These are phyloP conservation scores for Pittosporum tobira DNA, from an alignment of 129 eudicot species.

Conservation along the genomic window DNA sequence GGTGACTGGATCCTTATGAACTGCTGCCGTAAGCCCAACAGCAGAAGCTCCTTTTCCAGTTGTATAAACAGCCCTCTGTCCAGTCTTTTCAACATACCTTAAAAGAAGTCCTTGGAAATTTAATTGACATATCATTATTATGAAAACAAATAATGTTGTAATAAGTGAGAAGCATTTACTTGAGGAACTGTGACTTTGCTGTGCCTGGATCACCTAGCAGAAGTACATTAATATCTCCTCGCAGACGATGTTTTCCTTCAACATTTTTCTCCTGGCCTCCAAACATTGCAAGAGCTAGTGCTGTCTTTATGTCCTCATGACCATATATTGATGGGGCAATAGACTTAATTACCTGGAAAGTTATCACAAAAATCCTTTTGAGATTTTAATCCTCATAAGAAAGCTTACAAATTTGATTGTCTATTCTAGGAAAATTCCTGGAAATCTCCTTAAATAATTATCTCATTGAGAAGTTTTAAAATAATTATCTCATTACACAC, in stretches of 20 bases:
- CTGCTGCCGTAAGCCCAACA: constrained; percentile 97
- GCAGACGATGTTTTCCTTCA: constrained; percentile 75
- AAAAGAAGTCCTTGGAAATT: not conserved
- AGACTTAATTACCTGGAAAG: constrained; percentile 70
- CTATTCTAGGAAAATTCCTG: not conserved
- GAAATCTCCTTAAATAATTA: not conserved
- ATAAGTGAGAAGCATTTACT: constrained; percentile 36
- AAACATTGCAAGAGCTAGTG: constrained; percentile 94
- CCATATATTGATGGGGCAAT: constrained; percentile 98
- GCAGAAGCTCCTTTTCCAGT: constrained; percentile 99
- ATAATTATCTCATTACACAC: constrained; percentile 18
- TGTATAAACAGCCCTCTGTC: constrained; percentile 96
- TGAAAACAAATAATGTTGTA: not conserved
- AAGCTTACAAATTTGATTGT: not conserved
- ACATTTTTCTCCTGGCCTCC: constrained; percentile 96
- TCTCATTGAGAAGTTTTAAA: not conserved
- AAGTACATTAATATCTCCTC: constrained; percentile 94
- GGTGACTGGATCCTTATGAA: constrained; percentile 96
- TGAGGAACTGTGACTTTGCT: constrained; percentile 92
- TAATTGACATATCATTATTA: not conserved
- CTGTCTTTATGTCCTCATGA: constrained; percentile 93
- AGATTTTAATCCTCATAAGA: not conserved
- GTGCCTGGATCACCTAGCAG: constrained; percentile 98
- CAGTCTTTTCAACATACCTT: constrained; percentile 97
- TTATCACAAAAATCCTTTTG: not conserved